phyloP scores from a whole-genome alignment of 1,284 basidiomycete genomes.

The Marasmius tenuissimus region DNA sequence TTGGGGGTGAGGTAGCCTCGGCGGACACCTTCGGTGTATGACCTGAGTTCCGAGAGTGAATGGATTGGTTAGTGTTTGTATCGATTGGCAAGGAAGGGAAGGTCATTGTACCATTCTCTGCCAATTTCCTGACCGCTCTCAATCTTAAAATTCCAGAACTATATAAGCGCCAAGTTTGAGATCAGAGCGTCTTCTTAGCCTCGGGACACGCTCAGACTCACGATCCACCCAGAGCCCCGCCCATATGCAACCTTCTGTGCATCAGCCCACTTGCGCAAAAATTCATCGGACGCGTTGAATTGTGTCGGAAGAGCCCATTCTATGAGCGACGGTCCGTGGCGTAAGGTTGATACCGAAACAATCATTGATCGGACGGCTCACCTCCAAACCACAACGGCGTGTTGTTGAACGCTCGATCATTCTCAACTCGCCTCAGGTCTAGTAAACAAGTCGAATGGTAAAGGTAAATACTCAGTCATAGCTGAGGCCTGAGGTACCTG shows the following conservation, averaged over 20 bases:
- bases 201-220: slow-evolving; percentile 26
- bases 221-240: slow-evolving; percentile 69
- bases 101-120: no score
- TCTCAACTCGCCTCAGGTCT: slow-evolving; percentile 54
- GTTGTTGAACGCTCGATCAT: slow-evolving; percentile 48
- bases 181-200: no score
- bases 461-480: neutral
- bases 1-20: no score
- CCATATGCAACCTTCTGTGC: slow-evolving; percentile 72
- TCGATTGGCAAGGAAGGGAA: no score
- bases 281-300: slow-evolving; percentile 61
- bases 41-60: no score
- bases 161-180: no score
- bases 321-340: slow-evolving; percentile 35
- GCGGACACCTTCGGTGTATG: no score
- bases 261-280: slow-evolving; percentile 71
- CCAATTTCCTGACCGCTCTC: no score
- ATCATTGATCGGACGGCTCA: slow-evolving; percentile 24
- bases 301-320: slow-evolving; percentile 76
- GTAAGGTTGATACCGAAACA: neutral
- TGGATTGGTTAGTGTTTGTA: no score
- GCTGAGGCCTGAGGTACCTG: neutral
- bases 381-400: slow-evolving; percentile 62
- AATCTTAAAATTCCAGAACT: no score
- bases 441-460: neutral